phyloP scores from a whole-genome alignment of 306 rosid genomes.

The Canavalia ensiformis region DNA sequence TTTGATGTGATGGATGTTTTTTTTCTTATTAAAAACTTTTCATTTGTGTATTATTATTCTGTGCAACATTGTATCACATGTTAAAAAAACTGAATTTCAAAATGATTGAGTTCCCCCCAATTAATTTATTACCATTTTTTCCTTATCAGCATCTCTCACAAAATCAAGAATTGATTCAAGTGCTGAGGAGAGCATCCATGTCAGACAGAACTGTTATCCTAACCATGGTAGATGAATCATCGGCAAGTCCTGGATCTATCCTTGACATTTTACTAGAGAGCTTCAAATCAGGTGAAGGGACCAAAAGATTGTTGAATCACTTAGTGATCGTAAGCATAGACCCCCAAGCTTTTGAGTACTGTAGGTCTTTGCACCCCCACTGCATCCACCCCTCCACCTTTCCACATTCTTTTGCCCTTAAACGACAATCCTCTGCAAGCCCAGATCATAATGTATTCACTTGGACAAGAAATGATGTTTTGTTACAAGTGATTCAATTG shows the following conservation, averaged over 20 bases:
- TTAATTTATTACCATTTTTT: conserved; percentile 20
- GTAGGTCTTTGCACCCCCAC: conserved; percentile 59
- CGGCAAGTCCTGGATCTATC: conserved; percentile 65
- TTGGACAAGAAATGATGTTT: conserved; percentile 52
- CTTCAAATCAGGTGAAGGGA: conserved; percentile 58
- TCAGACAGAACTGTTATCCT: conserved; percentile 57
- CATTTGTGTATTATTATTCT: too few species aligned
- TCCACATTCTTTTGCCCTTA: conserved; percentile 39
- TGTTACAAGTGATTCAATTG: conserved; percentile 51
- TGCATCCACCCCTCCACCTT: conserved; percentile 60
- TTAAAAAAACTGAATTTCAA: background rate
- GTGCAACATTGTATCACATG: too few species aligned
- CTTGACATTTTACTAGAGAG: conserved; percentile 65
- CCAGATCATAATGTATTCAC: conserved; percentile 9
- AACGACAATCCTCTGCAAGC: conserved; percentile 14
- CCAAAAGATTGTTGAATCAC: conserved; percentile 59
- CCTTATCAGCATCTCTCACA: conserved; percentile 36
- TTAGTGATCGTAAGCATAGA: conserved; percentile 59
- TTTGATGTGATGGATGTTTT: too few species aligned
- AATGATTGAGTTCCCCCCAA: background rate
- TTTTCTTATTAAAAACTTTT: too few species aligned
- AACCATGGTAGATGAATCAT: conserved; percentile 63
- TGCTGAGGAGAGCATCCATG: conserved; percentile 56
- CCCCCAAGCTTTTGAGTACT: conserved; percentile 50
- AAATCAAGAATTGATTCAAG: conserved; percentile 46